Conservation (phyloP, 2,329 filamentous ascomycete species). For the Aspergillus alliaceus region DNA sequence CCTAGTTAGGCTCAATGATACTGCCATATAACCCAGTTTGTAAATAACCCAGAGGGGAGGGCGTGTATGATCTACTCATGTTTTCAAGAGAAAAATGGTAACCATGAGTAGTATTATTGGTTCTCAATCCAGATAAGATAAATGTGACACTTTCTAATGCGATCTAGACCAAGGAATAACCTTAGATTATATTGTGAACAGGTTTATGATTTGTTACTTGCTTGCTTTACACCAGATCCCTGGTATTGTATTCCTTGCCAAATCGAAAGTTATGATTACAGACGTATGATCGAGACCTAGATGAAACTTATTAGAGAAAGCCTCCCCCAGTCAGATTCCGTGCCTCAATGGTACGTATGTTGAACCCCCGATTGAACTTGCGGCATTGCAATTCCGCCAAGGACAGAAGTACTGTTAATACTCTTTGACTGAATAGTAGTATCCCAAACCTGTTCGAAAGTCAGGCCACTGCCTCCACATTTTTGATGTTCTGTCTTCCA, state of each 20-base stretch:
- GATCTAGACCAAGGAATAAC: neutral
- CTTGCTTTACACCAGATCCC: neutral
- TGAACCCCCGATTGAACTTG: neutral
- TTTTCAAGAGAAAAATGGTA: neutral
- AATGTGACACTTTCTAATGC: neutral
- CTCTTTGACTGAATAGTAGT: neutral
- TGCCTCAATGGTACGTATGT: neutral
- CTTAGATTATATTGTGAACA: neutral
- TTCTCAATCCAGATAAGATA: neutral
- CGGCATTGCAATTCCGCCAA: neutral
- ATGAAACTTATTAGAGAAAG: neutral
- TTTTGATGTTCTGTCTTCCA: neutral
- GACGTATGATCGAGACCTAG: neutral
- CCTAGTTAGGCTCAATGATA: neutral
- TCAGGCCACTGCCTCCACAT: neutral
- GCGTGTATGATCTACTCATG: neutral
- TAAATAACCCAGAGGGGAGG: neutral
- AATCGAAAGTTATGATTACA: neutral
- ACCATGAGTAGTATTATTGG: neutral
- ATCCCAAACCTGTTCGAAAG: neutral
- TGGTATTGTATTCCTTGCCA: neutral
- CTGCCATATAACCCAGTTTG: neutral
- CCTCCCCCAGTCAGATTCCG: neutral
- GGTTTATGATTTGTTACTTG: neutral
- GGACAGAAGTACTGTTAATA: neutral